phyloP scores from a whole-genome alignment of 345 rosid species.

The Ailanthus altissimus region DNA sequence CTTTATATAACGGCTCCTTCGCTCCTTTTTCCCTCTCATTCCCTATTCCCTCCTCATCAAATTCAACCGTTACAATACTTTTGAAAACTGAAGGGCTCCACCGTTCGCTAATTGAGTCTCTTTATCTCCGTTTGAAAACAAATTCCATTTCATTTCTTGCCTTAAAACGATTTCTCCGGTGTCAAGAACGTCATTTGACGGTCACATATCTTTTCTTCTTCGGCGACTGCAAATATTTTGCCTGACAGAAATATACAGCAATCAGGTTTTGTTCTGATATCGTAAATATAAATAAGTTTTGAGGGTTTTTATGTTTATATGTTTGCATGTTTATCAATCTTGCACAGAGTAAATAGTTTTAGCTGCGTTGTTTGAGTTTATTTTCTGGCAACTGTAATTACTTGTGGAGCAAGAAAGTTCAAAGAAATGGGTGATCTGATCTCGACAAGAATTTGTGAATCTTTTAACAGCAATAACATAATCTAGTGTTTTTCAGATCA shows the following conservation, averaged over 20 bases:
- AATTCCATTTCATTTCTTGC: background rate
- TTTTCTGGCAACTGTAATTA: background rate
- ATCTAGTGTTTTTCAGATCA: background rate
- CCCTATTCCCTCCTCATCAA: conserved; percentile 14
- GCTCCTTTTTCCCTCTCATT: conserved; percentile 27
- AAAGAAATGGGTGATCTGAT: background rate
- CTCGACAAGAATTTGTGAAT: background rate
- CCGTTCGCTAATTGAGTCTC: background rate
- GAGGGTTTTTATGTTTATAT: background rate
- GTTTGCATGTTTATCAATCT: background rate
- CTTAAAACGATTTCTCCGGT: background rate
- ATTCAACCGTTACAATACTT: conserved; percentile 37
- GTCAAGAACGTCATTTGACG: background rate
- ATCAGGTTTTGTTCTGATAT: background rate
- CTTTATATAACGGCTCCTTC: conserved; percentile 39
- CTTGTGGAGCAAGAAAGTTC: background rate
- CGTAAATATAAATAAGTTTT: background rate
- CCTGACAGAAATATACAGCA: background rate
- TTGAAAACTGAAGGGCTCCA: background rate
- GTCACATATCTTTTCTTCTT: background rate
- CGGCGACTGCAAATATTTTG: background rate
- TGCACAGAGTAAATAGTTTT: background rate
- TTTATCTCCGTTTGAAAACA: background rate
- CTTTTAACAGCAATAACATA: background rate
- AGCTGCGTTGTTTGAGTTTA: background rate